Conservation (phyloP, 2,329 filamentous ascomycete species). For the Leptographium procerum region DNA sequence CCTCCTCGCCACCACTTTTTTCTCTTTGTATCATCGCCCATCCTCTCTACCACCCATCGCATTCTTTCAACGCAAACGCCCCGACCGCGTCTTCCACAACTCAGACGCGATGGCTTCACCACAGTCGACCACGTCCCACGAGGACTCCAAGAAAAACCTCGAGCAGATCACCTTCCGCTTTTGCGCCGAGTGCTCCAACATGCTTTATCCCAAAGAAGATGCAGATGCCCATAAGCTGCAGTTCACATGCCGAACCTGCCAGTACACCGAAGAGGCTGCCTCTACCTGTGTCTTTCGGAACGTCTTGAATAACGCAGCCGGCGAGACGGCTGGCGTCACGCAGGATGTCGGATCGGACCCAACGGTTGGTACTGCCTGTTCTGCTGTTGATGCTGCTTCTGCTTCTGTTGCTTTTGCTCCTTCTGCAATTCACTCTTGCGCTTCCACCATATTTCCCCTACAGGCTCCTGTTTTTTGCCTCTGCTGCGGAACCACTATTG, state of each 20-base stretch:
- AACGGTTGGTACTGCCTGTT: constrained; percentile 67
- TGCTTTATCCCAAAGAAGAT: constrained; percentile 96
- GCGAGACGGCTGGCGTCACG: constrained; percentile 93
- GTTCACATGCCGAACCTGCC: constrained; percentile 93
- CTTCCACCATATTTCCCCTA: neutral
- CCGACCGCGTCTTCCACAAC: neutral
- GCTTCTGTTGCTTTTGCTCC: constrained; percentile 1
- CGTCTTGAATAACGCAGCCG: constrained; percentile 78
- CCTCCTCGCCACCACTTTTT: neutral
- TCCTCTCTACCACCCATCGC: neutral
- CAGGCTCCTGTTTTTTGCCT: constrained; percentile 31
- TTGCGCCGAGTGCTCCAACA: constrained; percentile 97
- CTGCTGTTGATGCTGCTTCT: constrained; percentile 4
- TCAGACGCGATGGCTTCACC: constrained; percentile 42
- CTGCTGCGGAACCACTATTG: constrained; percentile 32
- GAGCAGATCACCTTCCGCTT: constrained; percentile 94
- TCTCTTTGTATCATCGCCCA: neutral
- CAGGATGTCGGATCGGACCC: constrained; percentile 96
- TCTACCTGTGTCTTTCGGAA: constrained; percentile 95
- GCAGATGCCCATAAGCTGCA: constrained; percentile 71
- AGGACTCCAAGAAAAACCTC: constrained; percentile 37
- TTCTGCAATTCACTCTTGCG: constrained; percentile 2
- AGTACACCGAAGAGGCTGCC: constrained; percentile 75
- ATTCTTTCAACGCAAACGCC: neutral
- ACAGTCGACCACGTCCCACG: constrained; percentile 32